Evolutionary conservation across 768 basidiomycete genomes (phyloP).

Genomic region (Suillus luteus): DNA sequence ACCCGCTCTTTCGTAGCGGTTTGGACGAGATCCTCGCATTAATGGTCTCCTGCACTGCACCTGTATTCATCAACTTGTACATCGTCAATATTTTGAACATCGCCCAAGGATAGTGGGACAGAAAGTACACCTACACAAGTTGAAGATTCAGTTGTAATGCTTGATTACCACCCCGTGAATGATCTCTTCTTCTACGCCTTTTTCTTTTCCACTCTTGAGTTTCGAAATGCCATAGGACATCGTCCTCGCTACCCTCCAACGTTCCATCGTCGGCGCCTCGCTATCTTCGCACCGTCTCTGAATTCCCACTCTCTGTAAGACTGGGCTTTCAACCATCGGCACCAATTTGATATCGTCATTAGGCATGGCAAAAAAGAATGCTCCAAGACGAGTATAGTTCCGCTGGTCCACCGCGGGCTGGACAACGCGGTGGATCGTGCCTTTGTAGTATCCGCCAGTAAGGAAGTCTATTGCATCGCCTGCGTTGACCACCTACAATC

Average conservation of each 20-base stretch:
- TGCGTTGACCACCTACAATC: conserved; percentile 54
- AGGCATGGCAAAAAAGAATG: conserved; percentile 57
- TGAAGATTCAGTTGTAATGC: conserved; percentile 48
- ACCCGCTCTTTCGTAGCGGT: neutral
- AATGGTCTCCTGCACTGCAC: neutral
- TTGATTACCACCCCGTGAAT: conserved; percentile 56
- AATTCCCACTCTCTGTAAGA: conserved; percentile 48
- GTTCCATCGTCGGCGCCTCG: conserved; percentile 51
- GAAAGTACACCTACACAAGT: neutral
- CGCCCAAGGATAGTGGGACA: neutral
- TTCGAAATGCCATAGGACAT: conserved; percentile 50
- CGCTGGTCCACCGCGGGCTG: conserved; percentile 59
- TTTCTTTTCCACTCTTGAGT: conserved; percentile 42
- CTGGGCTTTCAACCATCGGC: conserved; percentile 48
- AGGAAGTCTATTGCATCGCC: conserved; percentile 63
- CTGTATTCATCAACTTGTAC: neutral
- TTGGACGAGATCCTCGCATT: neutral
- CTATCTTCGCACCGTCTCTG: conserved; percentile 37
- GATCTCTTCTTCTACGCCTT: conserved; percentile 54
- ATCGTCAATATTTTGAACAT: neutral
- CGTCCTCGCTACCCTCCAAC: conserved; percentile 53
- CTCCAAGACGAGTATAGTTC: conserved; percentile 49
- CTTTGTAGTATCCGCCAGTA: conserved; percentile 60
- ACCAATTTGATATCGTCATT: conserved; percentile 51
- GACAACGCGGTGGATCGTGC: conserved; percentile 62